phyloP scores from a whole-genome alignment of 345 rosid species.

The Combretum micranthum region DNA sequence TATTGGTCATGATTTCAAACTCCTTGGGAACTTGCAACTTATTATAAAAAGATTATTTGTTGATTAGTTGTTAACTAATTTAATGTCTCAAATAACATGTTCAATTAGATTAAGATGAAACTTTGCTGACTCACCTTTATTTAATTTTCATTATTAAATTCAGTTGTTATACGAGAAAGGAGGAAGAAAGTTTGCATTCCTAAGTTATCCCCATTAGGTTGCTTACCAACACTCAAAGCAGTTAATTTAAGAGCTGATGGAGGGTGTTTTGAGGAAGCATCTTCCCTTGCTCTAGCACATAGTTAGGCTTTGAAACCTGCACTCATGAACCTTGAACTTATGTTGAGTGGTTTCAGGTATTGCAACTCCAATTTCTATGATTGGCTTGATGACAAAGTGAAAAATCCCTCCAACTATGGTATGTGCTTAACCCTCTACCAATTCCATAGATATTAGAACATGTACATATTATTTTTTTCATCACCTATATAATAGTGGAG shows the following conservation, averaged over 20 bases:
- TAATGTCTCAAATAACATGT: neutral
- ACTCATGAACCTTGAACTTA: slow-evolving; percentile 24
- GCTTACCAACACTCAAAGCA: slow-evolving; percentile 39
- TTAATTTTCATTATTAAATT: neutral
- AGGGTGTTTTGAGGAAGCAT: slow-evolving; percentile 43
- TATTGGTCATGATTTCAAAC: no score
- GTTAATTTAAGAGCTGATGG: slow-evolving; percentile 20
- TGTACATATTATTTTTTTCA: no score
- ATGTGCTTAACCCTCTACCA: neutral
- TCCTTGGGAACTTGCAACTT: no score
- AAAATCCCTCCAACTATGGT: slow-evolving; percentile 34
- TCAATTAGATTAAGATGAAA: no score
- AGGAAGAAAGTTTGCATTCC: slow-evolving; percentile 43
- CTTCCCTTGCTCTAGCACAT: slow-evolving; percentile 37
- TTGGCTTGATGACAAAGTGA: slow-evolving; percentile 30
- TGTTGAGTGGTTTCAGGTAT: slow-evolving; percentile 27
- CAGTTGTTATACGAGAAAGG: slow-evolving; percentile 39
- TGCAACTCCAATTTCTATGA: slow-evolving; percentile 36
- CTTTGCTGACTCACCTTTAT: neutral
- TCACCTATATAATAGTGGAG: no score
- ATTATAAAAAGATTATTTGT: no score
- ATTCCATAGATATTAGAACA: no score
- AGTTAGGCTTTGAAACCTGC: slow-evolving; percentile 29
- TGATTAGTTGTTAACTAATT: no score
- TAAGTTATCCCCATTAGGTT: slow-evolving; percentile 41